These are phyloP conservation scores for Calycina marina DNA, from an alignment of 2,329 filamentous ascomycete species.

Conservation along the genomic window DNA sequence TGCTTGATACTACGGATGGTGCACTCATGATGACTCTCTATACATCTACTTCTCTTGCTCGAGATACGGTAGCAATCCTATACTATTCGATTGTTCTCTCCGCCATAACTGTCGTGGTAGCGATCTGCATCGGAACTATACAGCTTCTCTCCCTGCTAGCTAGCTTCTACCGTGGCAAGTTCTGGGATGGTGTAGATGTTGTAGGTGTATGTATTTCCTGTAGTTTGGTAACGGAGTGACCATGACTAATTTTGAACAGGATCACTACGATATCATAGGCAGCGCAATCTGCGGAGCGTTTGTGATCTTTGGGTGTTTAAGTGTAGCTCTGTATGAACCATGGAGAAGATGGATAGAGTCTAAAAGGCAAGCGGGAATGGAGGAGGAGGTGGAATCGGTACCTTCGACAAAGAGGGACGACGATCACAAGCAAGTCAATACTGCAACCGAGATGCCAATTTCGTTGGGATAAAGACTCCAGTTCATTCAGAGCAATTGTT, in stretches of 20 bases:
- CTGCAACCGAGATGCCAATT: too few relatives aligned
- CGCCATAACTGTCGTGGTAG: constrained; percentile 23
- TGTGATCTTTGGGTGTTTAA: constrained; percentile 50
- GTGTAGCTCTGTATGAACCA: constrained; percentile 58
- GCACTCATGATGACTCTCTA: constrained; percentile 93
- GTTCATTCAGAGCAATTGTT: too few relatives aligned
- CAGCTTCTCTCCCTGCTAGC: constrained; percentile 69
- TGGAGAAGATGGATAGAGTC: constrained; percentile 51
- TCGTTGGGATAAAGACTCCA: too few relatives aligned
- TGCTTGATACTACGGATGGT: constrained; percentile 83
- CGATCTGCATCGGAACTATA: constrained; percentile 61
- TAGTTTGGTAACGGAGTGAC: too few relatives aligned
- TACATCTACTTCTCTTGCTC: constrained; percentile 60
- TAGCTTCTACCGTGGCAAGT: constrained; percentile 61
- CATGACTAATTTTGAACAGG: too few relatives aligned
- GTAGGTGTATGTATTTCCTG: too few relatives aligned
- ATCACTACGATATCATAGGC: constrained; percentile 76
- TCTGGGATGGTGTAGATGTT: constrained; percentile 76
- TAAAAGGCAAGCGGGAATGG: neutral
- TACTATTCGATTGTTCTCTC: constrained; percentile 57
- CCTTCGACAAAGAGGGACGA: too few relatives aligned
- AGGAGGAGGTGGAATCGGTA: constrained; percentile 3
- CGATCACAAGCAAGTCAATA: too few relatives aligned
- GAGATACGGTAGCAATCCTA: constrained; percentile 75
- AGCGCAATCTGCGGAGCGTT: constrained; percentile 79